Conservation (phyloP, 148 eudicot genomes). For the Vaccinium darrowii region DNA sequence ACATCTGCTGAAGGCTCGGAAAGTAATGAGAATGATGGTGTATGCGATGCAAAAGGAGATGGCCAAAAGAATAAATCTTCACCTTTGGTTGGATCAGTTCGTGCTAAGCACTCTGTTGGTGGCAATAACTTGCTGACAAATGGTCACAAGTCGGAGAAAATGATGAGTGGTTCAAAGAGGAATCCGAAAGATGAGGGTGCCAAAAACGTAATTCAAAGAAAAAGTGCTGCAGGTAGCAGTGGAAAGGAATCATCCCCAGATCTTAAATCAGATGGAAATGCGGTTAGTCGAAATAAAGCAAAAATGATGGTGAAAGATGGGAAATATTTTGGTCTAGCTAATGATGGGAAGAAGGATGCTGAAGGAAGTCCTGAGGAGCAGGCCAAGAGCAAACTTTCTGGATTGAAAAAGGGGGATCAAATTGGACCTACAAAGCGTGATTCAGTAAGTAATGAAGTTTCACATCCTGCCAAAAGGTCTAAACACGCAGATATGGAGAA, state of each 20-base stretch:
- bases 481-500: constrained; percentile 38
- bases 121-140: constrained; percentile 32
- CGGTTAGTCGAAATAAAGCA: constrained; percentile 24
- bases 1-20: constrained; percentile 11
- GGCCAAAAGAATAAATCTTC: constrained; percentile 21
- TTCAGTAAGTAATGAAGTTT: constrained; percentile 24
- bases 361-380: constrained; percentile 25
- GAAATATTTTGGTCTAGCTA: constrained; percentile 31
- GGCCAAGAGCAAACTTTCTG: constrained; percentile 31
- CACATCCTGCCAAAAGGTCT: constrained; percentile 43
- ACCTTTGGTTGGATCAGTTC: constrained; percentile 25
- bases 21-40: constrained; percentile 11
- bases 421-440: constrained; percentile 32
- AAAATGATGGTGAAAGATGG: constrained; percentile 39
- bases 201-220: constrained; percentile 27
- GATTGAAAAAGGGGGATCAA: constrained; percentile 28
- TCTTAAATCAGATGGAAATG: constrained; percentile 29
- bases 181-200: constrained; percentile 16
- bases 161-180: constrained; percentile 11
- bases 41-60: constrained; percentile 23
- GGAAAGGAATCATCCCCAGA: constrained; percentile 34
- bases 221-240: constrained; percentile 30
- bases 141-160: constrained; percentile 16
- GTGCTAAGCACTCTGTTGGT: constrained; percentile 28
- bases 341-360: constrained; percentile 29